Percentiles rank a stretch among this genome's conserved stretches.
Conservation (phyloP, 1,284 basidiomycete species). For the Ceratobasidium sp. region DNA sequence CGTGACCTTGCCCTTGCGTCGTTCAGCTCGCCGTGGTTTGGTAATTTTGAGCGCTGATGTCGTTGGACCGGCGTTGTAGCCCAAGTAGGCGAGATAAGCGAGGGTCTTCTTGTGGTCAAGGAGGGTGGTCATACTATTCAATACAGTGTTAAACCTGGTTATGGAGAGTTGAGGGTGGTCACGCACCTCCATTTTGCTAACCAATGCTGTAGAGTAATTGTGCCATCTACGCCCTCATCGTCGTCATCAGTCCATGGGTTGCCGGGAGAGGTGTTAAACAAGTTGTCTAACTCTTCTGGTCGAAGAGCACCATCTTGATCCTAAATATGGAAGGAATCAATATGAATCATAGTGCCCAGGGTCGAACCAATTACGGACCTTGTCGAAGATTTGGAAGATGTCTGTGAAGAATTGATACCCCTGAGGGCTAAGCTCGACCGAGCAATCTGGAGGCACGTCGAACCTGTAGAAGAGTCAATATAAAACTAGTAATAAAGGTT, state of each 20-base stretch:
- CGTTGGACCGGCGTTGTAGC: conserved; percentile 76
- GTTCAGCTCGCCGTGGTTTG: conserved; percentile 81
- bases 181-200: conserved; percentile 95
- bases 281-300: conserved; percentile 80
- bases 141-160: not conserved
- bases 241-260: conserved; percentile 77
- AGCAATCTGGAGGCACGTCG: conserved; percentile 91
- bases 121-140: conserved; percentile 89
- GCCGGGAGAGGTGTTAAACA: conserved; percentile 94
- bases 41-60: conserved; percentile 84
- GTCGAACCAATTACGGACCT: conserved; percentile 58
- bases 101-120: conserved; percentile 91
- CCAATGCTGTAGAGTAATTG: conserved; percentile 96
- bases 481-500: conserved; percentile 48
- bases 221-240: conserved; percentile 82
- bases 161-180: not conserved
- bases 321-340: conserved; percentile 52
- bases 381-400: conserved; percentile 95
- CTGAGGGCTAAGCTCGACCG: conserved; percentile 90
- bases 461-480: conserved; percentile 65
- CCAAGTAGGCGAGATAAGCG: conserved; percentile 95
- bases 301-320: conserved; percentile 96
- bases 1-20: conserved; percentile 85
- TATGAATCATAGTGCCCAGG: not conserved
- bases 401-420: conserved; percentile 99